Conservation (phyloP, 1,284 basidiomycete species). For the Bjerkandera adusta region DNA sequence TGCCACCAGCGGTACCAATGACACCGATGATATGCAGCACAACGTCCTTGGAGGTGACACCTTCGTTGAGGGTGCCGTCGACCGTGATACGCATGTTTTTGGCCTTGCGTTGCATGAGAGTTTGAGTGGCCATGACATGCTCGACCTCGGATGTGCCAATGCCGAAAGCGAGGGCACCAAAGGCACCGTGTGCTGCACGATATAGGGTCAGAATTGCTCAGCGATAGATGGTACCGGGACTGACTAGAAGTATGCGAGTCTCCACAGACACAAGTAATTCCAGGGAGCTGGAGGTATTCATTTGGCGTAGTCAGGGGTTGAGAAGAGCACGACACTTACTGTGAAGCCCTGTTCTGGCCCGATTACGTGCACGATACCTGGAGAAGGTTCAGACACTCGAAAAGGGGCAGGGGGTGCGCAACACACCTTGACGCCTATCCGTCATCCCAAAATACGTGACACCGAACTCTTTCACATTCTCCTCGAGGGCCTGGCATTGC, state of each 20-base stretch:
- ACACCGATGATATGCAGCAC: constrained; percentile 92
- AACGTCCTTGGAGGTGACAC: constrained; percentile 94
- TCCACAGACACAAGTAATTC: constrained; percentile 94
- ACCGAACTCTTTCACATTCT: constrained; percentile 95
- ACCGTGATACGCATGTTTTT: constrained; percentile 97
- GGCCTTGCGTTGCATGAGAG: constrained; percentile 86
- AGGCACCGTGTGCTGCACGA: constrained; percentile 84
- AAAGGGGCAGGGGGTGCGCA: constrained; percentile 8
- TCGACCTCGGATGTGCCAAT: constrained; percentile 98
- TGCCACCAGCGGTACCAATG: constrained; percentile 94
- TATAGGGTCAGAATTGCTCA: constrained; percentile 1
- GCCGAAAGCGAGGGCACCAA: constrained; percentile 94
- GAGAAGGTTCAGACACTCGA: constrained; percentile 4
- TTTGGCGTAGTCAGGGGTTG: not conserved
- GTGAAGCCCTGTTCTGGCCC: constrained; percentile 98
- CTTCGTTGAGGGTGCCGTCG: constrained; percentile 82
- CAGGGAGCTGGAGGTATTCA: constrained; percentile 70
- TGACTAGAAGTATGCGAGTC: constrained; percentile 92
- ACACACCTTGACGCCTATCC: constrained; percentile 81
- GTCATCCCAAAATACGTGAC: constrained; percentile 94
- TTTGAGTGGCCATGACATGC: constrained; percentile 96
- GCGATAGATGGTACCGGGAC: constrained; percentile 28
- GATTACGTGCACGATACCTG: constrained; percentile 94
- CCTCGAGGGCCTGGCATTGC: constrained; percentile 90
- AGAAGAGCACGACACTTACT: constrained; percentile 36